Evolutionary conservation across 163 green algal species (phyloP), one percentile per base, ranked within the genome.

Genomic region (Scenedesmus sp.): DNA sequence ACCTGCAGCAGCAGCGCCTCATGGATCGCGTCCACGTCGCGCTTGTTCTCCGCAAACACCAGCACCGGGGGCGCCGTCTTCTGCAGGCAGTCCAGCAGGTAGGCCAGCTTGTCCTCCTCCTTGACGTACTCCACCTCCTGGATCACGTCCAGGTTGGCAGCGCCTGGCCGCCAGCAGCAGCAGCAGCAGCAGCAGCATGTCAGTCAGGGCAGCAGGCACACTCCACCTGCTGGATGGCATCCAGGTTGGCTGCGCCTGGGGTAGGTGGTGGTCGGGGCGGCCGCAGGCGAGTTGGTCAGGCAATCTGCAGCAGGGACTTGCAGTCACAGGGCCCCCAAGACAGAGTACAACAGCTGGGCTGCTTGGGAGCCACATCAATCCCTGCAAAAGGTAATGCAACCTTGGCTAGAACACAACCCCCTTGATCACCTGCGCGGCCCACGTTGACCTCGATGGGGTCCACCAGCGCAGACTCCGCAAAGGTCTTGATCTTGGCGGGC

Each of bases 61-160:
- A 99, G 95, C 88, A 99, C 98, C 1, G 98, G 98, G 10, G 98
- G 98, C 10, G 98, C 96, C n/a, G 98, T 99, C 95, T 99, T 99
- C 95, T 99, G 98, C 89, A 99, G 94, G 94, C 97, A 99, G 93
- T 99, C 97, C n/a, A 99, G 96, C 93, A 99, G 95, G 95, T 99
- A 98, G 26, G 95, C 92, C 87, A 99, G 97, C 96, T 99, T 99
- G 84, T 96, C 96, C 93, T 99, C 98, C 92, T 99, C 95, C 95
- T 99, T 99, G 7, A 99, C 98, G 86, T 99, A 99, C 94, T 99
- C 98, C 76, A 99, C 97, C 95, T 99, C 98, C 96, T 99, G 98
- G 86, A 99, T 99, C 62, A 99, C 97, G 93, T 99, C 97, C 92
- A 99, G 93, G 94, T 99, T 99, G 81, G 98, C 97, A 12, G 98